Conservation (phyloP, 768 basidiomycete genomes). For the Boletus vinaceobasis region DNA sequence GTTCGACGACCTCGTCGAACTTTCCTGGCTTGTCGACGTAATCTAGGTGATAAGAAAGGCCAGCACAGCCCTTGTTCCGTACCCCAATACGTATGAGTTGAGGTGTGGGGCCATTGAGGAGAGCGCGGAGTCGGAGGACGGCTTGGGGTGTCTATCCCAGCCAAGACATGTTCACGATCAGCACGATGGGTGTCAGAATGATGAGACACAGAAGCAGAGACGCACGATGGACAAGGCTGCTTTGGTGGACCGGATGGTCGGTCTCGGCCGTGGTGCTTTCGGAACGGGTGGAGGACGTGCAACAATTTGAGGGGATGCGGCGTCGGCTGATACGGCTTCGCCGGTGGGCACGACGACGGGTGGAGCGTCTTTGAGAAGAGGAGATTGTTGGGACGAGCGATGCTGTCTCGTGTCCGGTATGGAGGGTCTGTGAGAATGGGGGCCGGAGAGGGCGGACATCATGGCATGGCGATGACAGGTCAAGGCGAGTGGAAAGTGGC, state of each 20-base stretch:
- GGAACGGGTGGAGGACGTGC: conserved; percentile 71
- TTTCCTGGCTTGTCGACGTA: conserved; percentile 87
- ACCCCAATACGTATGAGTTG: conserved; percentile 94
- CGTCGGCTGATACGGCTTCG: conserved; percentile 49
- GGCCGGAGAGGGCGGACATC: conserved; percentile 58
- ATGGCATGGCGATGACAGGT: conserved; percentile 49
- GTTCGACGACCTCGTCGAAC: conserved; percentile 96
- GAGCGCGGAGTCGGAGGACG: conserved; percentile 63
- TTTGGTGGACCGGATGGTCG: conserved; percentile 66
- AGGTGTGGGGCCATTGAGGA: conserved; percentile 80
- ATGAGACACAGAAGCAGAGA: background rate
- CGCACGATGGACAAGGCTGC: conserved; percentile 75
- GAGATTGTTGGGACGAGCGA: conserved; percentile 1
- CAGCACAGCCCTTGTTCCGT: conserved; percentile 96
- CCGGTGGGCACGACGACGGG: conserved; percentile 50
- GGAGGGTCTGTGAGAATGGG: conserved; percentile 25
- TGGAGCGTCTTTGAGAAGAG: conserved; percentile 42
- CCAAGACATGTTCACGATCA: background rate
- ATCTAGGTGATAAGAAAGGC: conserved; percentile 79
- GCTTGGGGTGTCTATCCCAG: conserved; percentile 70
- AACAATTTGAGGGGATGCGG: conserved; percentile 66
- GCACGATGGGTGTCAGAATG: background rate
- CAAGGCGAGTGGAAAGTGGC: background rate
- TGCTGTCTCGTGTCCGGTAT: conserved; percentile 16
- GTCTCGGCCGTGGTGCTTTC: conserved; percentile 59